These are phyloP conservation scores for Coccomyxa sp. DNA, from an alignment of 139 green algal species.

Conservation along the genomic window DNA sequence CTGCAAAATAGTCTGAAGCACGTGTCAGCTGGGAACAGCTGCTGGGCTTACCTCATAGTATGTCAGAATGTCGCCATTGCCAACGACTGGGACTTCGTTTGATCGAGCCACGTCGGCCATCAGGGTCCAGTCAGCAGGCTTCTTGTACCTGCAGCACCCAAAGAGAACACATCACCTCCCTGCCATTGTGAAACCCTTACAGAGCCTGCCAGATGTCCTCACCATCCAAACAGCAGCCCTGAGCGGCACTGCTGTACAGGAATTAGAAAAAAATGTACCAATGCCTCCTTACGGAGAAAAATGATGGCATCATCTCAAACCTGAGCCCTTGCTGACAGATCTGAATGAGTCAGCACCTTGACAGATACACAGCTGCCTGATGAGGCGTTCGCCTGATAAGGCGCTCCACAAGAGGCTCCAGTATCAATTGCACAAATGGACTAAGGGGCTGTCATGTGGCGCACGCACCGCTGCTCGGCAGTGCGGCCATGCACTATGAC, in stretches of 20 bases:
- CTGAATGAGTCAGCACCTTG: too few species aligned
- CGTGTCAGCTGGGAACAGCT: neutral
- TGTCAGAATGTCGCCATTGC: conserved; percentile 75
- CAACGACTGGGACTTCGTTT: conserved; percentile 49
- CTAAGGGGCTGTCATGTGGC: too few species aligned
- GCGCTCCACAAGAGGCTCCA: neutral
- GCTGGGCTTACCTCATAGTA: conserved; percentile 43
- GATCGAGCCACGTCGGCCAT: conserved; percentile 40
- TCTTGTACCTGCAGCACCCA: conserved; percentile 60
- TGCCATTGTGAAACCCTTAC: neutral
- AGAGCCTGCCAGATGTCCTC: neutral
- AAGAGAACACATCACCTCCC: conserved; percentile 12
- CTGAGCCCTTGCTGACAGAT: too few species aligned
- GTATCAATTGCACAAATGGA: too few species aligned
- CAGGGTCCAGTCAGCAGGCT: conserved; percentile 67
- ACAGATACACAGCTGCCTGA: too few species aligned
- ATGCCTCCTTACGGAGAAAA: too few species aligned
- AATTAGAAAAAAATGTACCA: too few species aligned
- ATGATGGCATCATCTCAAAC: too few species aligned
- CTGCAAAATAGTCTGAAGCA: neutral
- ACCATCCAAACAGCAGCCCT: neutral
- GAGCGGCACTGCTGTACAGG: neutral
- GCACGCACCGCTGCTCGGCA: conserved; percentile 70
- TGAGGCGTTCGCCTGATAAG: too few species aligned
- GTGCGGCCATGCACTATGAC: conserved; percentile 85